Conservation (phyloP, 345 rosid genomes). For the Hibiscus syriacus region DNA sequence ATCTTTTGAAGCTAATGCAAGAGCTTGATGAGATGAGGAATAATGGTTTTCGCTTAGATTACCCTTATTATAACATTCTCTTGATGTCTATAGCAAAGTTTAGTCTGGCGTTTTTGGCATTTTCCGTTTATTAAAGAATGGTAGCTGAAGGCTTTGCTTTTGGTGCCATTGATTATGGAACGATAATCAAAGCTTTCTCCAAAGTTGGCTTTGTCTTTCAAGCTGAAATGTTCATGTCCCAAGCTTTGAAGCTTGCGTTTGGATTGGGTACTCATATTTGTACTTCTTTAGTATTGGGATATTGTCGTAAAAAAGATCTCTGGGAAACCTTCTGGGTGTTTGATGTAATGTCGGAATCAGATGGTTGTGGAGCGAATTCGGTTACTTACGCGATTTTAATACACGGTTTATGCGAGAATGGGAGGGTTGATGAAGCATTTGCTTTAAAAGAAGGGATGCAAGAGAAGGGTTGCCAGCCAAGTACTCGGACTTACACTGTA, state of each 20-base stretch:
- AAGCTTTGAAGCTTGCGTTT: constrained; percentile 34
- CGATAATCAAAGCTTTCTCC: constrained; percentile 35
- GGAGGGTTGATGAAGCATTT: constrained; percentile 40
- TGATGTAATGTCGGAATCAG: constrained; percentile 34
- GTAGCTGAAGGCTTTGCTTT: constrained; percentile 33
- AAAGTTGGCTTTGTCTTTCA: constrained; percentile 34
- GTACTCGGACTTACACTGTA: constrained; percentile 35
- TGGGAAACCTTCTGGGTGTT: constrained; percentile 31
- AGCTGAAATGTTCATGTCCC: constrained; percentile 39
- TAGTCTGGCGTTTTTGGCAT: constrained; percentile 29
- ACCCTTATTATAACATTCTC: constrained; percentile 42
- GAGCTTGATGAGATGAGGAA: constrained; percentile 29
- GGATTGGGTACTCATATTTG: constrained; percentile 33
- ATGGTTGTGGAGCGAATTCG: constrained; percentile 33
- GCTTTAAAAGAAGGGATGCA: constrained; percentile 31
- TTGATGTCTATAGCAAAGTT: constrained; percentile 39
- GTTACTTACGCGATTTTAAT: constrained; percentile 36
- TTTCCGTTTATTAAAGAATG: constrained; percentile 24
- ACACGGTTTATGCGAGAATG: constrained; percentile 37
- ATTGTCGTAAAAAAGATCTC: constrained; percentile 23
- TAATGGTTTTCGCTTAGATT: constrained; percentile 35
- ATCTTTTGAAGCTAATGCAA: constrained; percentile 27
- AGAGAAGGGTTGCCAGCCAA: constrained; percentile 38
- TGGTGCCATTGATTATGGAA: constrained; percentile 34
- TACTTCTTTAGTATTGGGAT: constrained; percentile 38